These are phyloP conservation scores for Nasturtium officinale DNA, from an alignment of 345 rosid species.

Conservation along the genomic window DNA sequence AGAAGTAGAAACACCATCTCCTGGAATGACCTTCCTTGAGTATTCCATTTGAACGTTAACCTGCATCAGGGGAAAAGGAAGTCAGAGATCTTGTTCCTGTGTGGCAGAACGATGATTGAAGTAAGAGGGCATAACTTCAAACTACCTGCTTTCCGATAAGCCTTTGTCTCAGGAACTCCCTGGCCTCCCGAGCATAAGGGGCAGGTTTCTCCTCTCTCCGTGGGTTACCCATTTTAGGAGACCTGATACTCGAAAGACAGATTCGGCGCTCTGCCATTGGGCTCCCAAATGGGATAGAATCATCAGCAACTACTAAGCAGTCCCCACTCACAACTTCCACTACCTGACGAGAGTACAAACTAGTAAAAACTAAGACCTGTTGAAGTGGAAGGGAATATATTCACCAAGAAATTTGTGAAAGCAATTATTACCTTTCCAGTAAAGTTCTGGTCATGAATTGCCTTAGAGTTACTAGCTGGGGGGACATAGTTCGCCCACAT, in stretches of 20 bases:
- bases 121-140: neutral
- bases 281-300: slow-evolving; percentile 80
- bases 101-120: neutral
- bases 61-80: slow-evolving; percentile 43
- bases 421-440: slow-evolving; percentile 70
- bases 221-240: slow-evolving; percentile 90
- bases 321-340: slow-evolving; percentile 98
- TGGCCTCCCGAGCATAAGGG: slow-evolving; percentile 91
- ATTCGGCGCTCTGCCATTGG: slow-evolving; percentile 85
- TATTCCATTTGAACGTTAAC: slow-evolving; percentile 96
- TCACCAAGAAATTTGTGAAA: neutral
- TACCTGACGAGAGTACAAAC: slow-evolving; percentile 54
- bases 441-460: slow-evolving; percentile 88
- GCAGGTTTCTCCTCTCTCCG: slow-evolving; percentile 92
- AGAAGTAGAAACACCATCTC: slow-evolving; percentile 61
- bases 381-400: slow-evolving; percentile 8
- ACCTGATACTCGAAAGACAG: slow-evolving; percentile 87
- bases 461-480: slow-evolving; percentile 79
- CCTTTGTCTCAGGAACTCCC: slow-evolving; percentile 77
- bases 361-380: slow-evolving; percentile 7
- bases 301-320: slow-evolving; percentile 89
- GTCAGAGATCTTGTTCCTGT: slow-evolving; percentile 30
- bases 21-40: slow-evolving; percentile 70
- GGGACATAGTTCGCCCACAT: slow-evolving; percentile 91
- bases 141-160: slow-evolving; percentile 80